These are phyloP conservation scores for Lycium barbarum DNA, from an alignment of 257 asterid genomes.

Conservation along the genomic window DNA sequence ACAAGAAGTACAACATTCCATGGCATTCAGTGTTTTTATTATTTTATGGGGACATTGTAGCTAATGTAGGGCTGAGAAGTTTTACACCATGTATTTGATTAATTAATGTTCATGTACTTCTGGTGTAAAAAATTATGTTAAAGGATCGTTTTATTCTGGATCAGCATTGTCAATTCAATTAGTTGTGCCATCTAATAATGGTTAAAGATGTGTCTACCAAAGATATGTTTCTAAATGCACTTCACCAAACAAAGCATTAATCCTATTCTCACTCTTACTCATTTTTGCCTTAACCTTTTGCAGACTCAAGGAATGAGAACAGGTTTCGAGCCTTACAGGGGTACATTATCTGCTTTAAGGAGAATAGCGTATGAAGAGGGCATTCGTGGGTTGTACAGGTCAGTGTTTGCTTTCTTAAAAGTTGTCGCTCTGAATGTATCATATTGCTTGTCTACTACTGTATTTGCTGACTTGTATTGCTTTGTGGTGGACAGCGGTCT, in stretches of 20 bases:
- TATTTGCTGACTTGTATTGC: constrained; percentile 24
- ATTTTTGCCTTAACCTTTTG: constrained; percentile 31
- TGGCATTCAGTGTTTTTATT: background rate
- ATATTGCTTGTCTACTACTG: background rate
- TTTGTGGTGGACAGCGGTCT: constrained; percentile 75
- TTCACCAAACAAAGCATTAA: background rate
- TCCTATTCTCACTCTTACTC: background rate
- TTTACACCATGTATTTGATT: background rate
- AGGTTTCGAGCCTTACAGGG: constrained; percentile 69
- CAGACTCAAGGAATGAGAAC: constrained; percentile 80
- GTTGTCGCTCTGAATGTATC: background rate
- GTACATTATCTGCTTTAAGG: constrained; percentile 82
- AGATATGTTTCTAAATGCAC: constrained; percentile 15
- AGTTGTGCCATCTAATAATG: constrained; percentile 12
- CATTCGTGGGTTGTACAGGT: constrained; percentile 93
- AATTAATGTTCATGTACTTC: background rate
- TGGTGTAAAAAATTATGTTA: background rate
- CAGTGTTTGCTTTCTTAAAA: constrained; percentile 27
- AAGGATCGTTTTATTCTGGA: background rate
- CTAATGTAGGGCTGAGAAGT: background rate
- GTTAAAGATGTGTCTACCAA: background rate
- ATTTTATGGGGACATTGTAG: background rate
- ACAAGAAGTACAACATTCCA: constrained; percentile 4
- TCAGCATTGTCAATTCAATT: background rate
- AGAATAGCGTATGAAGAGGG: constrained; percentile 90